Evolutionary conservation across 2,329 filamentous ascomycete genomes (phyloP).

Genomic region (Orbilia blumenaviensis): DNA sequence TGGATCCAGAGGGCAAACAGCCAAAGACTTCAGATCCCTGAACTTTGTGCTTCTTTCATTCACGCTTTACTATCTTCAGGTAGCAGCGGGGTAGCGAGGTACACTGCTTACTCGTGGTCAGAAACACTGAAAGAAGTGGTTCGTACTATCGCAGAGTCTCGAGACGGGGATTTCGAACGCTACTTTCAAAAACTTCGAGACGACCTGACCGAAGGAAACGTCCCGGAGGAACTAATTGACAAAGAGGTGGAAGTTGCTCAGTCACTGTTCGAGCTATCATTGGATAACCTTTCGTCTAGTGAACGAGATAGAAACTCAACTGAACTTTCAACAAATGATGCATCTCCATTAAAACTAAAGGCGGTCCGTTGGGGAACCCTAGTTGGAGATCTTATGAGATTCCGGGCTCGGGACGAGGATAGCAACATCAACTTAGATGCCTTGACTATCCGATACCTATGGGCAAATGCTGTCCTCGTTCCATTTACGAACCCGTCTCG

Average conservation of each 20-base stretch:
- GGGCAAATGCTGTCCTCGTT: conserved; percentile 69
- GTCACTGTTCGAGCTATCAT: conserved; percentile 71
- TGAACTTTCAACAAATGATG: conserved; percentile 52
- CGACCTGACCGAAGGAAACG: conserved; percentile 41
- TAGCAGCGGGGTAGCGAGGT: conserved; percentile 51
- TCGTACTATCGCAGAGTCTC: conserved; percentile 54
- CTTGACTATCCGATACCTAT: conserved; percentile 67
- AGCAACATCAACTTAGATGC: conserved; percentile 55
- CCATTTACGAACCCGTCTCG: conserved; percentile 56
- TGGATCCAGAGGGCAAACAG: conserved; percentile 67
- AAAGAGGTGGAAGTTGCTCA: conserved; percentile 64
- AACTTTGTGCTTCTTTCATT: conserved; percentile 71
- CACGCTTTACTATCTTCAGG: conserved; percentile 57
- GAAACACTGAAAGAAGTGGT: conserved; percentile 55
- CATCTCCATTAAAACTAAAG: conserved; percentile 50
- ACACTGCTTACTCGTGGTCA: conserved; percentile 57
- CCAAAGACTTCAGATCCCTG: conserved; percentile 67
- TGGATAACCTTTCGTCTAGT: conserved; percentile 64
- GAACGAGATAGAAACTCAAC: conserved; percentile 55
- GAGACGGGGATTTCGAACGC: conserved; percentile 55
- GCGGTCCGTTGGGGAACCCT: conserved; percentile 56
- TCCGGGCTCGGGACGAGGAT: conserved; percentile 55
- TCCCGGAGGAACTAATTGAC: conserved; percentile 7
- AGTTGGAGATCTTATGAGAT: conserved; percentile 56
- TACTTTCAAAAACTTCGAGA: conserved; percentile 55